Evolutionary conservation across 169 alveolate genomes (phyloP).

Genomic region (Cryptosporidium baileyi): DNA sequence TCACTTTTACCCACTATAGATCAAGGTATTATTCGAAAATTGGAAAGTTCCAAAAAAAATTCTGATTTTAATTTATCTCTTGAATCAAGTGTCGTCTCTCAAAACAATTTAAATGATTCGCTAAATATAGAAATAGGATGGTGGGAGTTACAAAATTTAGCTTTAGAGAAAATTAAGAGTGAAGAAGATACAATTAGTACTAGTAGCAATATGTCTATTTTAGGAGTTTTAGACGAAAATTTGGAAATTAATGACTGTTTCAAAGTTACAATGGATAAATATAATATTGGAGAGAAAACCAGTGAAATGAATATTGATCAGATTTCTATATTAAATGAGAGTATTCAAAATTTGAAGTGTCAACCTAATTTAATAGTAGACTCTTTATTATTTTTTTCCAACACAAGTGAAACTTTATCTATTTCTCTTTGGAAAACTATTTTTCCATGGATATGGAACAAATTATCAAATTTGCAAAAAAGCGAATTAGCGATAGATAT

Average conservation of each 20-base stretch:
- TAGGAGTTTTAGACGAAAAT: not conserved
- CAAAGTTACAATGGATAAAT: not conserved
- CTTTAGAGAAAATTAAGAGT: not conserved
- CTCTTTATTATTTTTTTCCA: slow-evolving; percentile 41
- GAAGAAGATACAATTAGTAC: slow-evolving; percentile 15
- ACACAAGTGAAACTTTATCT: slow-evolving; percentile 28
- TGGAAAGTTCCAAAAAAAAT: not conserved
- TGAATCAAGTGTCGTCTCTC: too few relatives aligned
- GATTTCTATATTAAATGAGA: not conserved
- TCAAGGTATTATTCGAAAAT: not conserved
- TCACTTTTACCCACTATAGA: slow-evolving; percentile 32
- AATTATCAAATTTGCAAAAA: not conserved
- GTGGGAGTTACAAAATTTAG: slow-evolving; percentile 38
- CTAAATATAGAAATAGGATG: not conserved
- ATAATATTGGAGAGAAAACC: too few relatives aligned
- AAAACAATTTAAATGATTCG: not conserved
- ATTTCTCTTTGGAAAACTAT: slow-evolving; percentile 50
- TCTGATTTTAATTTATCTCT: not conserved
- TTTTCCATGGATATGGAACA: slow-evolving; percentile 52
- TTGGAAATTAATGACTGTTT: not conserved
- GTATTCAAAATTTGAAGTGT: not conserved
- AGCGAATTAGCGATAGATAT: not conserved
- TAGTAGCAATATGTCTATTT: not conserved
- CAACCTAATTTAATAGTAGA: not conserved
- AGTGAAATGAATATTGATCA: too few relatives aligned